A percentile compares a stretch with the other conserved stretches of the same genome.
These are phyloP conservation scores for Spencermartinsiella ligniputridi DNA, from an alignment of 1,139 yeast genomes.

Conservation along the genomic window DNA sequence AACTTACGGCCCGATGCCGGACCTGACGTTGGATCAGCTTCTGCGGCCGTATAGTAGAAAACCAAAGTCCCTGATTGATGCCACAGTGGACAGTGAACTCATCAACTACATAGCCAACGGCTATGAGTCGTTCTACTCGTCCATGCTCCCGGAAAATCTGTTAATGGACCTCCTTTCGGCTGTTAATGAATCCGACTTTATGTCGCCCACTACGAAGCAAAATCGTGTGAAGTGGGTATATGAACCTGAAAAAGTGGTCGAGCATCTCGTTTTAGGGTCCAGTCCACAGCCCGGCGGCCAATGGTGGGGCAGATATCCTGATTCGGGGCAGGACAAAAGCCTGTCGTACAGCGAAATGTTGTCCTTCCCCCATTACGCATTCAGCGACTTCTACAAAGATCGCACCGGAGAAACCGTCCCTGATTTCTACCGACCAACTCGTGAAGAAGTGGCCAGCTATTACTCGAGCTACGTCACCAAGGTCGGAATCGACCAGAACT, in stretches of 20 bases:
- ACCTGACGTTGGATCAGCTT: constrained; percentile 25
- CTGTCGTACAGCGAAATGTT: constrained; percentile 36
- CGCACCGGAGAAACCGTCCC: constrained; percentile 16
- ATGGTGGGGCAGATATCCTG: constrained; percentile 28
- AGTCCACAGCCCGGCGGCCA: constrained; percentile 34
- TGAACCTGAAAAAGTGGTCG: constrained; percentile 7
- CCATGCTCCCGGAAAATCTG: constrained; percentile 27
- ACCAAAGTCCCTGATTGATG: constrained; percentile 21
- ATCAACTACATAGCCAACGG: constrained; percentile 21
- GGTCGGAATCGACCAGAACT: constrained; percentile 21
- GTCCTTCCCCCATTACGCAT: constrained; percentile 33
- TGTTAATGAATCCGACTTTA: constrained; percentile 29
- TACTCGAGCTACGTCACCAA: constrained; percentile 27
- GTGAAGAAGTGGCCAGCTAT: constrained; percentile 31
- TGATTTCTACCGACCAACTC: constrained; percentile 29
- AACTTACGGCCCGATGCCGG: constrained; percentile 31
- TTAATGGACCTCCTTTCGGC: constrained; percentile 31
- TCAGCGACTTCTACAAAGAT: constrained; percentile 23
- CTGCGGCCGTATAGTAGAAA: constrained; percentile 16
- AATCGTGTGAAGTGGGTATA: constrained; percentile 27
- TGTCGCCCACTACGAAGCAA: constrained; percentile 20
- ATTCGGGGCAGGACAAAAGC: constrained; percentile 22
- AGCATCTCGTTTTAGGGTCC: constrained; percentile 29
- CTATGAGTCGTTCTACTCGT: constrained; percentile 25
- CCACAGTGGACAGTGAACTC: constrained; percentile 19